Evolutionary conservation across 2,329 filamentous ascomycete species (phyloP), one percentile per base, ranked within the genome.

Genomic region (Aspergillus ruber): DNA sequence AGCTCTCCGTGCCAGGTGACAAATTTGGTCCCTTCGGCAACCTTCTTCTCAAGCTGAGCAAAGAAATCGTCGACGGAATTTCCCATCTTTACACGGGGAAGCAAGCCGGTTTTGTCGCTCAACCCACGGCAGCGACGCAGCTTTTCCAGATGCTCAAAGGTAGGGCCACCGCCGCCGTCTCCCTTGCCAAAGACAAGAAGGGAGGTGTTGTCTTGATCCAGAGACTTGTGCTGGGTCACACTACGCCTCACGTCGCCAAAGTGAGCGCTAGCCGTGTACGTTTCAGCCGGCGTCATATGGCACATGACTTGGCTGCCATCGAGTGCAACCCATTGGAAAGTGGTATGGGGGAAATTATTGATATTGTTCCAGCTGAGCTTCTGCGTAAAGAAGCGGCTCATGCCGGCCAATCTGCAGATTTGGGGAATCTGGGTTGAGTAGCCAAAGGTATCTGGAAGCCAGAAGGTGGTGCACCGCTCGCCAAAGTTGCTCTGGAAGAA

Each of bases 301-400:
- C 91, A 97, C 52, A 98, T 82, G 56, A 98, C 93, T 64, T 97
- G 93, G 62, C 88, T 95, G 49, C 93, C 91, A 66, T 98, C 93
- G 12, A 96, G 81, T 10, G 90, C 83, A 27, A 98, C 90, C 93
- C 93, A 98, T 69, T 95, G 95, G 77, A 98, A 98, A 0, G 93
- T 97, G 5, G 93, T 97, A 65, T 97, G 93, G 0, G 93, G 93
- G 72, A 97, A 98, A 63, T 87, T 95, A 73, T 97, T 97, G 78
- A 97, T 97, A 67, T 97, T 97, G 75, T 97, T 97, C 93, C 93
- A 98, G 75, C 91, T 97, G 50, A 98, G 77, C 74, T 98, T 98
- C 69, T 98, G 93, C 0, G 93, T 98, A 62, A 98, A 86, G 75
- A 98, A 98, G 29, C 91, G 83, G 49, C 82, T 87, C 93, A 98